Base-by-base conservation (phyloP, 2,329 filamentous ascomycete genomes). In the Aspergillus tubingensis region DNA sequence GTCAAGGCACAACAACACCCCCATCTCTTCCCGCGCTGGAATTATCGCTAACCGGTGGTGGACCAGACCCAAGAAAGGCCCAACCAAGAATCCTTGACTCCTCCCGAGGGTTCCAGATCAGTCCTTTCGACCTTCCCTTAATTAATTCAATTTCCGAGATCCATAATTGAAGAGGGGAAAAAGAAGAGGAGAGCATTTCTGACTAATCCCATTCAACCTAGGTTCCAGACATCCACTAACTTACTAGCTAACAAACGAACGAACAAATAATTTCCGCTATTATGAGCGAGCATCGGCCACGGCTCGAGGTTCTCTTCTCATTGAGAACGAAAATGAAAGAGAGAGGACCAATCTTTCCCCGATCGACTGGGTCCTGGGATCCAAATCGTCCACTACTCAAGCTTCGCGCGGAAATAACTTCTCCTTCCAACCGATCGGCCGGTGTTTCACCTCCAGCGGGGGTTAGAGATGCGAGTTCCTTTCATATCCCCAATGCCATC, bases 61-160 rank as follows among this genome's bases (percentile, higher is more conserved):
- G 47, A 50, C 47, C 47, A 17, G 23, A 25, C 11, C 32, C 32
- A 36, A 13, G 11, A 36, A 36, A 36, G 32, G 47, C 47, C 27
- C 47, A 30, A 50, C 53, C 53, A 55, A 43, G 53, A 55, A 47
- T 55, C 53, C n/a, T 19, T 17, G 19, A 15, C 25, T 27, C 53
- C 41, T 30, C 53, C 36, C 25, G 53, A 36, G 53, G 39, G 36
- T 36, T 55, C 53, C 53, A 55, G 53, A 55, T 55, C 53, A 47
- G 53, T 55, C 53, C 53, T 27, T 44, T 55, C 39, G 23, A 55
- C 43, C 53, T 47, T 17, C 53, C 39, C 27, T 47, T 47, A 36
- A 55, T 55, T 55, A 55, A 55, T 47, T 27, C 53, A 55, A 55
- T 55, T 17, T 55, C 53, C 53, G 53, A 43, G 38, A 32, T 44